phyloP scores from a whole-genome alignment of 2,329 filamentous ascomycete species.

The Cordyceps sp. region DNA sequence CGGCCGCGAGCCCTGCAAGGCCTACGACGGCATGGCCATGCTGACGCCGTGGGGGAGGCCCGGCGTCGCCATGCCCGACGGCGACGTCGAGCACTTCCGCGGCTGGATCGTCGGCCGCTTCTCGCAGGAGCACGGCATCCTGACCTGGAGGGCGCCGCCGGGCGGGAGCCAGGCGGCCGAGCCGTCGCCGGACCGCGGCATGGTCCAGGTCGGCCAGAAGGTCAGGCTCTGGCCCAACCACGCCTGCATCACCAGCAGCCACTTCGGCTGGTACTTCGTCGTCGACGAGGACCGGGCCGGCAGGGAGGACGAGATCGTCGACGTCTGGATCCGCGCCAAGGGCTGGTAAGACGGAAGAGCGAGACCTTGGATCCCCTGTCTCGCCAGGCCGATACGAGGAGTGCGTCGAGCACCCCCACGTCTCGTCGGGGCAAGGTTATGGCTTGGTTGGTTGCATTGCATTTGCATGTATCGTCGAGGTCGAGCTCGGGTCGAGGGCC shows the following conservation, averaged over 20 bases:
- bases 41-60: slow-evolving; percentile 37
- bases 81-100: slow-evolving; percentile 18
- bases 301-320: slow-evolving; percentile 45
- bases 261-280: slow-evolving; percentile 57
- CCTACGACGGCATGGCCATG: slow-evolving; percentile 56
- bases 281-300: slow-evolving; percentile 44
- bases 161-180: slow-evolving; percentile 15
- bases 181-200: too few relatives aligned
- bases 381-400: too few relatives aligned
- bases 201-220: slow-evolving; percentile 41
- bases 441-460: too few relatives aligned
- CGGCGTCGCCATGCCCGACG: slow-evolving; percentile 13
- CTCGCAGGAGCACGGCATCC: slow-evolving; percentile 63
- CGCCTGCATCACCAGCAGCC: slow-evolving; percentile 58
- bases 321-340: slow-evolving; percentile 42
- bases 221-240: slow-evolving; percentile 67
- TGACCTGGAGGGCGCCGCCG: slow-evolving; percentile 33
- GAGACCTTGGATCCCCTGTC: too few relatives aligned
- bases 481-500: too few relatives aligned
- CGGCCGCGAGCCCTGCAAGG: slow-evolving; percentile 58
- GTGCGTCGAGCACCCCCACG: too few relatives aligned
- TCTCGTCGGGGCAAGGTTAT: too few relatives aligned
- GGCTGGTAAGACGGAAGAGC: slow-evolving; percentile 12
- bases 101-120: slow-evolving; percentile 56
- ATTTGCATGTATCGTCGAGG: too few relatives aligned